phyloP scores from a whole-genome alignment of 2,329 filamentous ascomycete genomes.

The Neonectria punicea region DNA sequence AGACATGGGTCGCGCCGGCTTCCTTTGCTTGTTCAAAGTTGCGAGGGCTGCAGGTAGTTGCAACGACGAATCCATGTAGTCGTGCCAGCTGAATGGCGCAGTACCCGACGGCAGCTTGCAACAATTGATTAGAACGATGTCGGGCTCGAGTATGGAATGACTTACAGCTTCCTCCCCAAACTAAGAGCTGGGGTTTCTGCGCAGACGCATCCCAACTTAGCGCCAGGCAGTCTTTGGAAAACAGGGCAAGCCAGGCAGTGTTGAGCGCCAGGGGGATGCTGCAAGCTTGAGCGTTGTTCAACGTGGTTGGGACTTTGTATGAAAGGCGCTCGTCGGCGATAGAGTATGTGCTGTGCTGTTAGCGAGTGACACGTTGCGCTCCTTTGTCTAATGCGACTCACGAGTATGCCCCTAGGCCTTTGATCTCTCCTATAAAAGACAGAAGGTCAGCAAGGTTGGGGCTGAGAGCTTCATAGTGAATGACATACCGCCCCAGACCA shows the following conservation, averaged over 20 bases:
- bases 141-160: too few relatives aligned
- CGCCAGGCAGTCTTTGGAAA: conserved; percentile 48
- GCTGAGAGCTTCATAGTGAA: background rate
- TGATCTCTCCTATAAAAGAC: conserved; percentile 30
- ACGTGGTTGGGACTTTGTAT: conserved; percentile 48
- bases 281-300: conserved; percentile 43
- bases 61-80: conserved; percentile 43
- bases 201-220: conserved; percentile 32
- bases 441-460: background rate
- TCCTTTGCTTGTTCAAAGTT: conserved; percentile 45
- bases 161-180: conserved; percentile 56
- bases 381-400: background rate
- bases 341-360: conserved; percentile 44
- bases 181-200: conserved; percentile 40
- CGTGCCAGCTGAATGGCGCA: conserved; percentile 48
- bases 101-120: conserved; percentile 30
- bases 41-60: conserved; percentile 48
- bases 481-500: conserved; percentile 43
- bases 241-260: conserved; percentile 53
- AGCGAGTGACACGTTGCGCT: background rate
- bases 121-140: conserved; percentile 6
- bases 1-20: conserved; percentile 48
- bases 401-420: conserved; percentile 49
- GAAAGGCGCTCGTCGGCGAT: conserved; percentile 53
- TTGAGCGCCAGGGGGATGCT: conserved; percentile 51